These are phyloP conservation scores for Yarrowia divulgata DNA, from an alignment of 805 yeast species.

Conservation along the genomic window DNA sequence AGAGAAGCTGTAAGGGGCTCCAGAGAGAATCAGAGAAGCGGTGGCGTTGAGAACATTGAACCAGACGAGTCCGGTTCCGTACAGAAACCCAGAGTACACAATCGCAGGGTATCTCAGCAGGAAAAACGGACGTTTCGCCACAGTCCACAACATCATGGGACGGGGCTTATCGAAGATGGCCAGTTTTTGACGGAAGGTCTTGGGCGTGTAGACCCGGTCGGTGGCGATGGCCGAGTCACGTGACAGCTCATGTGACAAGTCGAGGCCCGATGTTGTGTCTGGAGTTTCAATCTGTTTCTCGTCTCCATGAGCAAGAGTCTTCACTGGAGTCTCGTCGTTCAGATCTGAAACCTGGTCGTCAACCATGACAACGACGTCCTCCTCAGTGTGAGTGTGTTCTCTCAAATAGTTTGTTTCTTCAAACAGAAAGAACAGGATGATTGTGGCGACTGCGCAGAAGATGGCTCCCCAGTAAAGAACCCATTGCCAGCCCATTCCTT, in stretches of 20 bases:
- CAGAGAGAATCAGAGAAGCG: constrained; percentile 18
- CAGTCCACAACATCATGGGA: constrained; percentile 24
- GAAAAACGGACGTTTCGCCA: background rate
- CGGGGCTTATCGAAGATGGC: constrained; percentile 23
- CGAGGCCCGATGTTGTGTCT: background rate
- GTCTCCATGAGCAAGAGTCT: background rate
- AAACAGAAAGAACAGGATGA: constrained; percentile 17
- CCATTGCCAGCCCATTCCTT: constrained; percentile 40
- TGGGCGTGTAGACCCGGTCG: background rate
- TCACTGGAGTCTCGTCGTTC: background rate
- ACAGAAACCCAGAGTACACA: constrained; percentile 19
- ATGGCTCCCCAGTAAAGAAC: constrained; percentile 37
- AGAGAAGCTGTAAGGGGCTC: constrained; percentile 8
- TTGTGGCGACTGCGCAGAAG: constrained; percentile 25
- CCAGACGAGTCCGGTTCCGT: constrained; percentile 33
- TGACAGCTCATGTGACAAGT: background rate
- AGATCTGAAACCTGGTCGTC: background rate
- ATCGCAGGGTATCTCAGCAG: constrained; percentile 24
- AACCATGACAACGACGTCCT: too few relatives aligned
- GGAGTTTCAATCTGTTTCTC: background rate
- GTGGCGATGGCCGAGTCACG: background rate
- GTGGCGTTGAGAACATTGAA: constrained; percentile 39
- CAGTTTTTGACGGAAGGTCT: constrained; percentile 28
- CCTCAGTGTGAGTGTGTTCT: background rate
- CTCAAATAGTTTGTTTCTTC: constrained; percentile 40